phyloP scores from a whole-genome alignment of 164 flowering plant species.

The Magnolia officinalis region DNA sequence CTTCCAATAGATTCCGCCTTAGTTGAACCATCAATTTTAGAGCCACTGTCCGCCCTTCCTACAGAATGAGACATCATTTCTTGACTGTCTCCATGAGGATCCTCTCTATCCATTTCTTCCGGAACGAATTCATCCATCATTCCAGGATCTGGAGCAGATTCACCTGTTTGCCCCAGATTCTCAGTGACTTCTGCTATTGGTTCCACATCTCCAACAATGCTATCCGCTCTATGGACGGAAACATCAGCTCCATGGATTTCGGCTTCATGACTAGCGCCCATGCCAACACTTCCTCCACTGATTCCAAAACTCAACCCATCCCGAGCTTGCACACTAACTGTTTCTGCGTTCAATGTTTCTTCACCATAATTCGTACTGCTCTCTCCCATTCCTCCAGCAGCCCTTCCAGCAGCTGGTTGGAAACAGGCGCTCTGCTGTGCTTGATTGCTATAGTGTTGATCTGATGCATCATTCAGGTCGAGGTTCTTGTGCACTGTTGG shows the following conservation, averaged over 20 bases:
- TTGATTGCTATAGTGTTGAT: slow-evolving; percentile 74
- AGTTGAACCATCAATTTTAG: slow-evolving; percentile 74
- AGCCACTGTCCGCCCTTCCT: slow-evolving; percentile 91
- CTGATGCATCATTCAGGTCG: slow-evolving; percentile 82
- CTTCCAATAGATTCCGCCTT: slow-evolving; percentile 95
- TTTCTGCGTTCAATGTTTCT: slow-evolving; percentile 75
- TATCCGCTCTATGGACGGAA: slow-evolving; percentile 70
- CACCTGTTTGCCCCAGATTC: slow-evolving; percentile 92
- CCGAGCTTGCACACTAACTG: slow-evolving; percentile 61
- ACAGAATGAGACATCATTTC: slow-evolving; percentile 76
- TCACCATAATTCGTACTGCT: slow-evolving; percentile 92
- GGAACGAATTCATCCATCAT: slow-evolving; percentile 80
- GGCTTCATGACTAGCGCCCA: slow-evolving; percentile 99
- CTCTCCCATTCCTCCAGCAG: slow-evolving; percentile 66
- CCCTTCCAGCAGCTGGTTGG: slow-evolving; percentile 56
- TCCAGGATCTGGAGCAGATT: slow-evolving; percentile 73
- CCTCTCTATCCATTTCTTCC: slow-evolving; percentile 68
- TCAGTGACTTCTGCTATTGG: slow-evolving; percentile 76
- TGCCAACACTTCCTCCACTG: slow-evolving; percentile 97
- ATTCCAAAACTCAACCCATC: slow-evolving; percentile 84
- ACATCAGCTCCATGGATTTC: slow-evolving; percentile 88
- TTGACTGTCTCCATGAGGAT: slow-evolving; percentile 84
- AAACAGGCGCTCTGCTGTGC: slow-evolving; percentile 90
- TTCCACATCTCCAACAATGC: slow-evolving; percentile 87
- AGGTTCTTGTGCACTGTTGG: slow-evolving; percentile 44